These are phyloP conservation scores for Colletotrichum orbiculare DNA, from an alignment of 2,329 filamentous ascomycete species.

Conservation along the genomic window DNA sequence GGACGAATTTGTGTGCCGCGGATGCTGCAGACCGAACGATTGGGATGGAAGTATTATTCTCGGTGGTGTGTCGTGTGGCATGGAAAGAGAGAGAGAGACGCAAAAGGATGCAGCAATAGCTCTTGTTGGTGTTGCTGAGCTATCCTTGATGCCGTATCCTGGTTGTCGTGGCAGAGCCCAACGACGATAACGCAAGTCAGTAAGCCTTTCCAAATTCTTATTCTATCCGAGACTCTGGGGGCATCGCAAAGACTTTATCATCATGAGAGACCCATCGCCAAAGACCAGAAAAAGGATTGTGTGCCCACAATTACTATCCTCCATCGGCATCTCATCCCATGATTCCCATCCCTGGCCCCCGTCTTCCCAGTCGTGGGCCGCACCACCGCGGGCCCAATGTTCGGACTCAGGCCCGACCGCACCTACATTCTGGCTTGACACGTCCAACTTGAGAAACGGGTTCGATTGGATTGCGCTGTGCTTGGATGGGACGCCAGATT, in stretches of 20 bases:
- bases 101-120: too few species aligned
- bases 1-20: slow-evolving; percentile 1
- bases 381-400: background rate
- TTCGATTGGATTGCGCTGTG: background rate
- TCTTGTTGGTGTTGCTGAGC: too few species aligned
- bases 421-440: background rate
- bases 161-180: background rate
- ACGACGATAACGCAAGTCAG: background rate
- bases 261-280: background rate
- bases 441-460: too few species aligned
- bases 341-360: slow-evolving; percentile 2
- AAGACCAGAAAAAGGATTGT: background rate
- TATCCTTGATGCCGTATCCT: too few species aligned
- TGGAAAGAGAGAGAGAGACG: too few species aligned
- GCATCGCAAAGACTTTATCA: slow-evolving; percentile 37
- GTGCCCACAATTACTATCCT: slow-evolving; percentile 22
- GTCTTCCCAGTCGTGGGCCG: background rate
- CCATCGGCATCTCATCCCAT: slow-evolving; percentile 21
- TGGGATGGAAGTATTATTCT: too few species aligned
- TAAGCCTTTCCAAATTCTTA: slow-evolving; percentile 14
- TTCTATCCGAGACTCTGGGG: background rate
- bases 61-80: too few species aligned
- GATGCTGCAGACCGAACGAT: slow-evolving; percentile 12
- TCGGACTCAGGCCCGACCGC: slow-evolving; percentile 22
- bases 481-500: slow-evolving; percentile 12